These are phyloP conservation scores for Pestalotiopsis sp. DNA, from an alignment of 2,329 filamentous ascomycete genomes.

Conservation along the genomic window DNA sequence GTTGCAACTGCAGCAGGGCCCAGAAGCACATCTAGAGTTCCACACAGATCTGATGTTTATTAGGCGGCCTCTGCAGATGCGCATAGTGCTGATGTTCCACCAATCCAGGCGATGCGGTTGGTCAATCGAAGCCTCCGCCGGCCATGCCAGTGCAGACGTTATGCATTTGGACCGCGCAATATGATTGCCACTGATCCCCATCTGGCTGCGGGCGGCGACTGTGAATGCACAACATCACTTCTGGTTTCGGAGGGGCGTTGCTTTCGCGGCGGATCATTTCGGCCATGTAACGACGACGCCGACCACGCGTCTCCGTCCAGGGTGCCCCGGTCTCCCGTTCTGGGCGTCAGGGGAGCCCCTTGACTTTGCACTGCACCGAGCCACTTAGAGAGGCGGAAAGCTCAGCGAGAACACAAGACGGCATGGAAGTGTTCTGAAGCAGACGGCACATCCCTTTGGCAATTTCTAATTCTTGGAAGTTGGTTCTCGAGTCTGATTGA, in stretches of 20 bases:
- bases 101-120: neutral
- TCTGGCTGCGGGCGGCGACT: neutral
- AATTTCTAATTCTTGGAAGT: neutral
- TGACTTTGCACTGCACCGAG: neutral
- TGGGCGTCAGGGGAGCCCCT: neutral
- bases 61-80: neutral
- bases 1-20: neutral
- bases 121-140: neutral
- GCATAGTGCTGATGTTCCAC: conserved; percentile 7
- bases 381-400: neutral
- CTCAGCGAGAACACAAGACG: neutral
- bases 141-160: neutral
- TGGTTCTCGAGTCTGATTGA: neutral
- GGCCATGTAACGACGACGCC: neutral
- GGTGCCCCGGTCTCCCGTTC: neutral
- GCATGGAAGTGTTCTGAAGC: neutral
- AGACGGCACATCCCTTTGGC: neutral
- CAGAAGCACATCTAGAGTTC: neutral
- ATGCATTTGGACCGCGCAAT: neutral
- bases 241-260: neutral
- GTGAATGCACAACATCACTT: neutral
- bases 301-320: neutral
- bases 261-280: neutral
- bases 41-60: conserved; percentile 5
- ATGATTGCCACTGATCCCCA: neutral